Evolutionary conservation across 1,284 basidiomycete genomes (phyloP), one percentile per base, ranked within the genome.

Genomic region (Malassezia sympodialis): DNA sequence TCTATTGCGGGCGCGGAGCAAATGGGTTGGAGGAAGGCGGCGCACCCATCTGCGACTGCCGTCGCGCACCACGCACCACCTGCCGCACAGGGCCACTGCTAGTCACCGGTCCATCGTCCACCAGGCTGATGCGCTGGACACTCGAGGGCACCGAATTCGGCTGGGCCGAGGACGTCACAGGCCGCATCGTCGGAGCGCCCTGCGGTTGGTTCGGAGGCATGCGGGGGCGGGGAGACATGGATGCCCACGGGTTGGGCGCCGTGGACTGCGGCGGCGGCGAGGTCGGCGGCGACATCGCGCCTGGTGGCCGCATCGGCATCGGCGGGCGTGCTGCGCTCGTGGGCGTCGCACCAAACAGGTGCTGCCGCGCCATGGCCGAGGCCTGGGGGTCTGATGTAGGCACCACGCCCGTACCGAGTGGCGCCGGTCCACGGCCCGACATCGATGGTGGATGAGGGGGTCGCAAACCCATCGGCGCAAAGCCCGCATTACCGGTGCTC

Each of bases 21-120:
- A 28, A 42, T 23, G 41, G 41, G 12, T 24, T 28, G 14, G 41
- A 42, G 23, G 24, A n/a, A 3, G 23, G 39, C 32, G 32, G 19
- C n/a, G 12, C 37, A 8, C 37, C 37, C 37, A 39, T 39, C 34
- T 19, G 17, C 43, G 64, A 64, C 17, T 61, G 61, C 31, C 69
- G 62, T 30, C 68, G 59, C 17, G 68, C 62, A 15, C 69, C 69
- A 15, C 71, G 63, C 50, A 63, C 63, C 43, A 72, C 69, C 46
- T 66, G 69, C 35, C 69, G 61, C 40, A 72, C 59, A 26, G 65
- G 60, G 21, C 62, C 58, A 15, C 51, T 57, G 23, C 10, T 8
- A 1, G 68, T 65, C 17, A 72, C 68, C 41, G 72, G 72, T 2
- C 72, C 72, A 35, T 74, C 72, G 39, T 74, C 72, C 21, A 70